Conservation (phyloP, 768 basidiomycete species). For the Boletus subparvulus region DNA sequence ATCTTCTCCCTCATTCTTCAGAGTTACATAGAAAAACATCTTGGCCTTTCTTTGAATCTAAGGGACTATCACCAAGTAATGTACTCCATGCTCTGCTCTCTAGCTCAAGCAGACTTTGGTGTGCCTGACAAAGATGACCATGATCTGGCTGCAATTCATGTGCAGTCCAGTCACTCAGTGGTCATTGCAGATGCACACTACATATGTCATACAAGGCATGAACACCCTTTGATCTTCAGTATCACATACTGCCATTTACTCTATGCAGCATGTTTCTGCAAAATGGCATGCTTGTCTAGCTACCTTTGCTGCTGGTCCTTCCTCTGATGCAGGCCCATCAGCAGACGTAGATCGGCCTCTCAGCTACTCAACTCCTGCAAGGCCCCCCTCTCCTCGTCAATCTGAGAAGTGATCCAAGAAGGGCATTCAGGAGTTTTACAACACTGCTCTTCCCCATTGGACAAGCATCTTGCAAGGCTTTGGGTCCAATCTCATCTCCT, state of each 20-base stretch:
- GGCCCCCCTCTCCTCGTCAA: too few relatives aligned
- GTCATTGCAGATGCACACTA: neutral
- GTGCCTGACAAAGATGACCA: neutral
- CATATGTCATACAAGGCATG: neutral
- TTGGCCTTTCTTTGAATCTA: neutral
- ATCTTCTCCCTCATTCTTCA: neutral
- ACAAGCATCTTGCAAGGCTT: constrained; percentile 1
- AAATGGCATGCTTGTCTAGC: constrained; percentile 2
- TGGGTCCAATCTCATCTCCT: too few relatives aligned
- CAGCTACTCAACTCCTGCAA: too few relatives aligned
- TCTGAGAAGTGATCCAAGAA: too few relatives aligned
- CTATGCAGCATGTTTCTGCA: neutral
- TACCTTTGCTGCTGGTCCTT: too few relatives aligned
- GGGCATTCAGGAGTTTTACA: neutral
- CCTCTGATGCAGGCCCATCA: too few relatives aligned
- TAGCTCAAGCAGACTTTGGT: neutral
- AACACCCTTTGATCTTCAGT: neutral
- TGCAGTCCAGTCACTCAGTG: neutral
- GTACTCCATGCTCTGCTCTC: neutral
- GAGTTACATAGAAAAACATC: neutral
- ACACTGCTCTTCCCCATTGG: neutral
- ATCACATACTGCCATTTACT: neutral
- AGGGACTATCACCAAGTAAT: neutral
- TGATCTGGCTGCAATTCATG: neutral
- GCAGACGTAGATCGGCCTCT: too few relatives aligned